Evolutionary conservation across 306 rosid genomes (phyloP).

Genomic region (Prunus mume): DNA sequence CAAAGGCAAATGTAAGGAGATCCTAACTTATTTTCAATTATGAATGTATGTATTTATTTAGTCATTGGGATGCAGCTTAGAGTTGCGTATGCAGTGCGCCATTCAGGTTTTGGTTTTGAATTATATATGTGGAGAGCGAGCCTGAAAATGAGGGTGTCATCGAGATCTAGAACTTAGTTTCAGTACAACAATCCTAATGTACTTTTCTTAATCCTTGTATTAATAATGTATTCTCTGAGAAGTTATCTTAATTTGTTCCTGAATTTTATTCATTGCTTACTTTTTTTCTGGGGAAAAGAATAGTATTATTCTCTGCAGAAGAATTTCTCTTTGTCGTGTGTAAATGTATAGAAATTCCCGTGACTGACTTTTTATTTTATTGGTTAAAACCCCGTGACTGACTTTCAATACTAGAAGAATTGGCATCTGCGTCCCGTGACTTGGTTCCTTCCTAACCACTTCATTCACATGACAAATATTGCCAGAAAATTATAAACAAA

Average conservation of each 20-base stretch:
- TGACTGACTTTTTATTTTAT: background rate
- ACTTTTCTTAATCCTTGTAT: background rate
- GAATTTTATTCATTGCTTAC: background rate
- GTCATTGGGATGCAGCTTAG: constrained; percentile 23
- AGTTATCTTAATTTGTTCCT: background rate
- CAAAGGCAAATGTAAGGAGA: constrained; percentile 36
- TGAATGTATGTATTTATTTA: constrained; percentile 32
- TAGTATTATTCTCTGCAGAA: background rate
- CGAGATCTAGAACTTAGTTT: too few species aligned
- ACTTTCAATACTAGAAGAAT: background rate
- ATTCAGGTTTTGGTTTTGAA: too few species aligned
- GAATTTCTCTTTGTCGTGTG: background rate
- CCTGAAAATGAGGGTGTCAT: too few species aligned
- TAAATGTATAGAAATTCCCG: background rate
- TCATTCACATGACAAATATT: constrained; percentile 45
- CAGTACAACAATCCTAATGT: too few species aligned
- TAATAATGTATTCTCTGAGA: background rate
- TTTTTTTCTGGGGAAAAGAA: background rate
- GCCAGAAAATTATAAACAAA: constrained; percentile 10
- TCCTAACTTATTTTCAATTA: constrained; percentile 24
- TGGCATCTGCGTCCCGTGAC: constrained; percentile 27
- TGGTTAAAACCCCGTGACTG: too few species aligned
- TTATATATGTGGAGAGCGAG: too few species aligned
- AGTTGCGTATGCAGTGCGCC: constrained; percentile 4
- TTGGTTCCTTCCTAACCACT: constrained; percentile 8